These are phyloP conservation scores for Coriaria nepalensis DNA, from an alignment of 306 rosid genomes.

Conservation along the genomic window DNA sequence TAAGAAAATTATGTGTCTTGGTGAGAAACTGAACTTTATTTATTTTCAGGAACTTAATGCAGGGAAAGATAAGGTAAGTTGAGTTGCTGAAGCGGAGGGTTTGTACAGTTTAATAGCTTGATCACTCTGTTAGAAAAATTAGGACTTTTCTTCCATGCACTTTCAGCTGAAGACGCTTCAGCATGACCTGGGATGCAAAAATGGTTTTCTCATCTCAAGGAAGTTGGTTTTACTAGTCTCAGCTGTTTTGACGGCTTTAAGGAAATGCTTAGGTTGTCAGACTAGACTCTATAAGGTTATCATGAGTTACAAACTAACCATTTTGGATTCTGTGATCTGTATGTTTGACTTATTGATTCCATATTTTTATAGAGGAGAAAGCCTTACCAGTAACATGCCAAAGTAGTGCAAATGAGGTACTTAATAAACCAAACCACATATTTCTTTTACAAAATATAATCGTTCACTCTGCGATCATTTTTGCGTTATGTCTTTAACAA, in stretches of 20 bases:
- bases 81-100: conserved; percentile 9
- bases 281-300: neutral
- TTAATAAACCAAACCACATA: conserved; percentile 1
- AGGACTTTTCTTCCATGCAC: conserved; percentile 10
- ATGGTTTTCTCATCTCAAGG: conserved; percentile 38
- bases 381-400: conserved; percentile 17
- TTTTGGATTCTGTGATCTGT: too few relatives aligned
- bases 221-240: conserved; percentile 26
- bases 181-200: conserved; percentile 64
- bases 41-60: conserved; percentile 61
- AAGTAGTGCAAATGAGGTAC: conserved; percentile 27
- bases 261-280: conserved; percentile 8
- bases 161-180: conserved; percentile 54
- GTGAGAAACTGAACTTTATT: conserved; percentile 8
- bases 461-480: conserved; percentile 1
- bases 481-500: conserved; percentile 2
- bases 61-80: conserved; percentile 64
- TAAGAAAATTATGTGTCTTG: conserved; percentile 2
- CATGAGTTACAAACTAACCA: neutral
- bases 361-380: conserved; percentile 25
- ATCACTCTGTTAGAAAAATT: conserved; percentile 2
- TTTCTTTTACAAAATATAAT: conserved; percentile 5
- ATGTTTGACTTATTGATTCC: conserved; percentile 10
- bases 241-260: neutral
- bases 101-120: conserved; percentile 10